A percentile compares a stretch with the other conserved stretches of the same genome.
Evolutionary conservation across 163 green algal species (phyloP).

Genomic region (Chloroidium sp.): DNA sequence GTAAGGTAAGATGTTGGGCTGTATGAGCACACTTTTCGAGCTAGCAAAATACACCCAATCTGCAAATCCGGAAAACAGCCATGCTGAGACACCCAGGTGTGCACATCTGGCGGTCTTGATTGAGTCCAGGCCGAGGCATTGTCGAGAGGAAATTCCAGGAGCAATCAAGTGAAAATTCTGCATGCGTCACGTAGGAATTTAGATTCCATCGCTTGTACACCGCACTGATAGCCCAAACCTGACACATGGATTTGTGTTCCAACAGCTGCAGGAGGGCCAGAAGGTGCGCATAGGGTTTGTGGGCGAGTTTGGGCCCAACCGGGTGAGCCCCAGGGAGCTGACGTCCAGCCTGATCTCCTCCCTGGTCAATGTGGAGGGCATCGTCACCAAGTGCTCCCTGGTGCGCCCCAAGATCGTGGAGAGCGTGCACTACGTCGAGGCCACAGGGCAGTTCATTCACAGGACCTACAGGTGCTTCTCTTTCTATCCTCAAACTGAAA

Average conservation of each 20-base stretch:
- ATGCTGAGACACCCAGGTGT: too few species aligned
- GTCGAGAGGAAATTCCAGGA: too few species aligned
- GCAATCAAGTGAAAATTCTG: too few species aligned
- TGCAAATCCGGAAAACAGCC: neutral
- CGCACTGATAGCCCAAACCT: too few species aligned
- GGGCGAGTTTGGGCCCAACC: conserved; percentile 69
- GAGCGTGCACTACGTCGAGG: conserved; percentile 84
- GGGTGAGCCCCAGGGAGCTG: conserved; percentile 76
- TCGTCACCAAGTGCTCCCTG: conserved; percentile 83
- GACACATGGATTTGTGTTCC: too few species aligned
- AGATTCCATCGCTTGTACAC: too few species aligned
- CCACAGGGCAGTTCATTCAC: conserved; percentile 56
- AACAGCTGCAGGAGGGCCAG: conserved; percentile 14
- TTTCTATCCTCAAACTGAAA: neutral
- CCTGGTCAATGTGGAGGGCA: conserved; percentile 86
- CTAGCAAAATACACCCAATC: too few species aligned
- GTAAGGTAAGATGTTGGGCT: too few species aligned
- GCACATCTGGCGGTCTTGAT: too few species aligned
- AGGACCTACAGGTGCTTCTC: conserved; percentile 62
- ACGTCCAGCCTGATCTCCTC: conserved; percentile 64
- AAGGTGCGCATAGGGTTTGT: conserved; percentile 69
- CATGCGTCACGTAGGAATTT: too few species aligned
- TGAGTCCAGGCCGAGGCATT: too few species aligned
- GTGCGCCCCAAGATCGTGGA: conserved; percentile 87
- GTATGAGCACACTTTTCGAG: too few species aligned